These are phyloP conservation scores for Mesembryanthemum crystallinum DNA, from an alignment of 148 eudicot species.

Conservation along the genomic window DNA sequence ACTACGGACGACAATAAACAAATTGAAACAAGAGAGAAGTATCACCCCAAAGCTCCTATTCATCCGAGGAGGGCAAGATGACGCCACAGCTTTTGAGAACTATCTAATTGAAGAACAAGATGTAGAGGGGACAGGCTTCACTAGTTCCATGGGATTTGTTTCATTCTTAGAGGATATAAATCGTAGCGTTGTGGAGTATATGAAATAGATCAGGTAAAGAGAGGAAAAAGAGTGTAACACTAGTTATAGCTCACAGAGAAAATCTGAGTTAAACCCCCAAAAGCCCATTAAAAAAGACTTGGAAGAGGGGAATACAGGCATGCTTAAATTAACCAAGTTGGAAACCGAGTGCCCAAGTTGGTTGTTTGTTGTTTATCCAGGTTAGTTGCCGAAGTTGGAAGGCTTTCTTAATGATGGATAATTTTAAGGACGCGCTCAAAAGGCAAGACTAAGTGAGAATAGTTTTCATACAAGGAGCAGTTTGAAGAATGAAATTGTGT, in stretches of 20 bases:
- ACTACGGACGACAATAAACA: slow-evolving; percentile 70
- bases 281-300: neutral
- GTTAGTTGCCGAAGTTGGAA: neutral
- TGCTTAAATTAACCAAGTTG: slow-evolving; percentile 1
- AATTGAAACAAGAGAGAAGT: slow-evolving; percentile 91
- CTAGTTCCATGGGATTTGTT: slow-evolving; percentile 86
- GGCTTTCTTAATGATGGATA: neutral
- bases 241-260: slow-evolving; percentile 10
- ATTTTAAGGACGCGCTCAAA: neutral
- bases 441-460: neutral
- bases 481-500: slow-evolving; percentile 14
- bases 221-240: neutral
- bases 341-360: neutral
- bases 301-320: slow-evolving; percentile 8
- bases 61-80: slow-evolving; percentile 86
- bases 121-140: slow-evolving; percentile 80
- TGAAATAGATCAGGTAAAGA: slow-evolving; percentile 40
- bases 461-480: neutral
- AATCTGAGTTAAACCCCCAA: slow-evolving; percentile 2
- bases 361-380: neutral
- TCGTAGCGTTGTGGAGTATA: slow-evolving; percentile 65
- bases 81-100: slow-evolving; percentile 79
- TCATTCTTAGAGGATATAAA: slow-evolving; percentile 89
- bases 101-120: slow-evolving; percentile 97
- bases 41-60: slow-evolving; percentile 86